Conservation (phyloP, 2,329 filamentous ascomycete genomes). For the Hyphodiscus sp. region DNA sequence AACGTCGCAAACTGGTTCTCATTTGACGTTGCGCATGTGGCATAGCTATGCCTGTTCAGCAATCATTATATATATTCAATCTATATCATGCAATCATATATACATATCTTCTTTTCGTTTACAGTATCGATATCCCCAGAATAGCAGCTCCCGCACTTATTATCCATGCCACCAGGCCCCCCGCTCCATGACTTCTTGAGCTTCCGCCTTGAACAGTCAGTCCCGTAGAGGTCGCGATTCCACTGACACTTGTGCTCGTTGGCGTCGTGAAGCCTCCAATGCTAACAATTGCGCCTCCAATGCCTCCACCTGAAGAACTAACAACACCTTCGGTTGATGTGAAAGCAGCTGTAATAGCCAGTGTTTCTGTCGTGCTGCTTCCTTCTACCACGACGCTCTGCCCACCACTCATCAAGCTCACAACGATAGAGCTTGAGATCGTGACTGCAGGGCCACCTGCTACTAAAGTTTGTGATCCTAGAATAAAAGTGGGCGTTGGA, state of each 20-base stretch:
- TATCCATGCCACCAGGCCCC: not conserved
- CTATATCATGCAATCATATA: not conserved
- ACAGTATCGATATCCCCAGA: not conserved
- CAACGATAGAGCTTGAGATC: not conserved
- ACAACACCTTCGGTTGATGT: not conserved
- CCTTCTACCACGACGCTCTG: not conserved
- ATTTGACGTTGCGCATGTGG: too few species aligned
- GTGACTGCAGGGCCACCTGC: not conserved
- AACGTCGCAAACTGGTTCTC: too few species aligned
- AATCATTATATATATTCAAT: not conserved
- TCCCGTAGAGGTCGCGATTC: not conserved
- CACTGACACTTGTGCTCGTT: not conserved
- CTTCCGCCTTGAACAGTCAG: not conserved
- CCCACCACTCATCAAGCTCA: not conserved
- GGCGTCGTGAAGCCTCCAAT: not conserved
- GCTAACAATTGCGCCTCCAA: not conserved
- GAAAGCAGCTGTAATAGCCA: not conserved
- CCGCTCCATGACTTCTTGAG: not conserved
- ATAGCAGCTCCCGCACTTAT: not conserved
- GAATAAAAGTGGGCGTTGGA: not conserved
- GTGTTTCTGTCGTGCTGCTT: not conserved
- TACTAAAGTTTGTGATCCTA: not conserved
- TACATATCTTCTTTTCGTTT: not conserved
- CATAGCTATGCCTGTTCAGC: not conserved
- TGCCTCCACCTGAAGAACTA: not conserved